Percentiles rank a stretch among this genome's conserved stretches.
These are phyloP conservation scores for Cystofilobasidium capitatum DNA, from an alignment of 768 basidiomycete genomes.

Conservation along the genomic window DNA sequence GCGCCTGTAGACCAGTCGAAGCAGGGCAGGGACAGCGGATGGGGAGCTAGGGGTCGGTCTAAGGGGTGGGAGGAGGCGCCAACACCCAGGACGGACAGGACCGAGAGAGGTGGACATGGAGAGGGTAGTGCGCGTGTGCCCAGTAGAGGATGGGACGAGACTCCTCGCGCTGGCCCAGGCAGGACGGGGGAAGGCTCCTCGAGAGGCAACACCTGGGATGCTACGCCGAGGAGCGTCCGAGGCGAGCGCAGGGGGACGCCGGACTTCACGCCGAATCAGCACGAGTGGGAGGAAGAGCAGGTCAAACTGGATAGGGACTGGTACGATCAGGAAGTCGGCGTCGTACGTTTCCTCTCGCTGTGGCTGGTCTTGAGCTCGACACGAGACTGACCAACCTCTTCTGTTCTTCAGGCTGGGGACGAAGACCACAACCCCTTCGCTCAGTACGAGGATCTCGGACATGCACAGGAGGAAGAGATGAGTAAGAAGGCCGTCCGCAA, in stretches of 20 bases:
- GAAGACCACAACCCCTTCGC: constrained; percentile 87
- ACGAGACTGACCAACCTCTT: not conserved
- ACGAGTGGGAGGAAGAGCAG: constrained; percentile 98
- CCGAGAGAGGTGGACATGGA: constrained; percentile 29
- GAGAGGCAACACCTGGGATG: constrained; percentile 24
- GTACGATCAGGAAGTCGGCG: constrained; percentile 75
- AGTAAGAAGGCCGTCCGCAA: constrained; percentile 68
- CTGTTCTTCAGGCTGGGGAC: constrained; percentile 48
- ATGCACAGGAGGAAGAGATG: constrained; percentile 62
- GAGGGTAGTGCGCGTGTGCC: constrained; percentile 76
- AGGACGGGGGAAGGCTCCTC: not conserved
- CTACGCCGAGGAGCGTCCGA: constrained; percentile 27
- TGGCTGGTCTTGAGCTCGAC: not conserved
- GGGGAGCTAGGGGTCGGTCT: constrained; percentile 15
- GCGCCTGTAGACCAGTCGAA: constrained; percentile 2
- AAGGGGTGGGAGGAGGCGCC: constrained; percentile 38
- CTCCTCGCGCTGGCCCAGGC: constrained; percentile 50
- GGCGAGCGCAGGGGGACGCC: constrained; percentile 12
- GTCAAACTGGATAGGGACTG: constrained; percentile 84
- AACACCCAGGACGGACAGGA: constrained; percentile 32
- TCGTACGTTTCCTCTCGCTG: constrained; percentile 43
- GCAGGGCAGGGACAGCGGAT: not conserved
- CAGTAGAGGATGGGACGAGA: constrained; percentile 89
- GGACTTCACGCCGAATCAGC: constrained; percentile 30
- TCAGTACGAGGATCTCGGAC: constrained; percentile 77